phyloP scores from a whole-genome alignment of 2,329 filamentous ascomycete species.

The Rhynchosporium graminicola region DNA sequence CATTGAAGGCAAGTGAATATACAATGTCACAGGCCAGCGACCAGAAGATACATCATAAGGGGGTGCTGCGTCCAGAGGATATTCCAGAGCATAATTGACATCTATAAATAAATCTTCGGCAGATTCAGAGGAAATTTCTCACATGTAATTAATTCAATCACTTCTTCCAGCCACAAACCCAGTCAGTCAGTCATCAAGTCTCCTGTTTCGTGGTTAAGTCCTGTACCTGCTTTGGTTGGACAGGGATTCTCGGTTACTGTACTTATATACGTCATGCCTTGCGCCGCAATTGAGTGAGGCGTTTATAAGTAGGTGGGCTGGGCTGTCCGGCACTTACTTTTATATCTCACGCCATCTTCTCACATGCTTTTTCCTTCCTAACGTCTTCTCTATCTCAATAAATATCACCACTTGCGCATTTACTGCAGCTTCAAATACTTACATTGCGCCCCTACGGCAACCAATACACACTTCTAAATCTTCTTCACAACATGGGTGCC shows the following conservation, averaged over 20 bases:
- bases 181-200: neutral
- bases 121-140: neutral
- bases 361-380: neutral
- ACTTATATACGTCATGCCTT: neutral
- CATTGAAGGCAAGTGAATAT: too few relatives aligned
- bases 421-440: neutral
- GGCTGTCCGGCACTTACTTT: conserved; percentile 1
- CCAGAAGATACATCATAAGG: too few relatives aligned
- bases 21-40: too few relatives aligned
- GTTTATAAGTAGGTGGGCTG: neutral
- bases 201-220: conserved; percentile 10
- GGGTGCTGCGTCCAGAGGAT: too few relatives aligned
- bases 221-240: conserved; percentile 10
- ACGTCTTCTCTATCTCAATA: neutral
- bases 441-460: neutral
- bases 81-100: too few relatives aligned
- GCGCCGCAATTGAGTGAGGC: conserved; percentile 10
- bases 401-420: neutral
- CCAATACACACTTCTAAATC: neutral
- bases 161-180: neutral
- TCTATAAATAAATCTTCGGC: too few relatives aligned
- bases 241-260: neutral
- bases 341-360: conserved; percentile 5
- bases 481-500: conserved; percentile 38
- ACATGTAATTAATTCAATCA: neutral